Evolutionary conservation across 805 yeast species (phyloP), one percentile per base, ranked within the genome.

Genomic region (Metschnikowia gelsemii): DNA sequence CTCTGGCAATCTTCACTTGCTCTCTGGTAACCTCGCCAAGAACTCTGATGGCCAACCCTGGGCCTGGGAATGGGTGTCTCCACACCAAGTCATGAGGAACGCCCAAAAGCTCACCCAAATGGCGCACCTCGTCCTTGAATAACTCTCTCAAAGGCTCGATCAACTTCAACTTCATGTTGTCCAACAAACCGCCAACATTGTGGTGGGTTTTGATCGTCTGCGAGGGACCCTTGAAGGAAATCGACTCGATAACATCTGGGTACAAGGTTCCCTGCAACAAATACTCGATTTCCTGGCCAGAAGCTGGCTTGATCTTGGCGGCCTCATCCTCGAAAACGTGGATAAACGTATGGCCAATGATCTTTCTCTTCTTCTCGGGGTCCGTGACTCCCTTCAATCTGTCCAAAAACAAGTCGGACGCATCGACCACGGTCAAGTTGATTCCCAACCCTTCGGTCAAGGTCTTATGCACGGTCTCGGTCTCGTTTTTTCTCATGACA

Each of bases 21-120:
- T 75, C 81, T 54, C 80, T 85, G 45, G 96, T 87, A 50, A 93
- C 98, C 73, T 91, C 98, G 56, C 99, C 99, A 35, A 93, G 75
- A 42, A 93, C 95, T 72, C 99, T 84, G 66, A 93, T 93, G 56
- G 97, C 99, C 63, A 93, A 86, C 75, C 99, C 99, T 65, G 99
- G 99, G 64, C 99, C 99, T 58, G 99, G 99, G 95, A 93, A 93
- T 43, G 99, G 99, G 66, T 93, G 99, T 78, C 99, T 87, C 98
- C 98, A 91, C 54, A 93, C 98, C 56, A 93, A 78, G 57, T 93
- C 98, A 62, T 87, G 93, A 25, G 97, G 95, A 57, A 93, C 91
- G 37, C 96, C 96, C 72, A 93, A 73, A 40, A 93, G 71, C 73
- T 88, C 87, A 70, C 99, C 99, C 55, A 93, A 75, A 57, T 84